Conservation (phyloP, 768 basidiomycete species). For the Xanthoconium stramineum region DNA sequence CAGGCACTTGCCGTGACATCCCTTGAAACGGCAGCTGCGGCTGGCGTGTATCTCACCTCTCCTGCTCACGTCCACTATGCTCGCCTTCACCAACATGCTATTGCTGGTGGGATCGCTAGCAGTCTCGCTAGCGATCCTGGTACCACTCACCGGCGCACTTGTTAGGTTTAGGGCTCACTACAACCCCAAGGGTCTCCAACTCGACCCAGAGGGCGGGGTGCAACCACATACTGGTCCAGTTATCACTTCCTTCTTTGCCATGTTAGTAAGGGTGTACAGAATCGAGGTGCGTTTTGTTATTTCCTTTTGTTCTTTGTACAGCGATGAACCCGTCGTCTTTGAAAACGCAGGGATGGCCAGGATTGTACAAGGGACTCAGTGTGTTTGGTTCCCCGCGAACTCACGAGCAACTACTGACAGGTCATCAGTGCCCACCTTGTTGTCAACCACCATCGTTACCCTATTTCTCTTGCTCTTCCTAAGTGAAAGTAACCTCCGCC, state of each 20-base stretch:
- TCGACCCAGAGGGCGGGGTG: conserved; percentile 75
- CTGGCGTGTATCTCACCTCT: background rate
- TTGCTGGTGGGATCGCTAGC: conserved; percentile 44
- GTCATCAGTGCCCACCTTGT: conserved; percentile 45
- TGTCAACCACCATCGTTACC: conserved; percentile 54
- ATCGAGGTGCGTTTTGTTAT: conserved; percentile 56
- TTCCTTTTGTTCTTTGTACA: background rate
- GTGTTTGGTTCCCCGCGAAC: conserved; percentile 16
- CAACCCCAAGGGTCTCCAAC: conserved; percentile 78
- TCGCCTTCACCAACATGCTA: conserved; percentile 37
- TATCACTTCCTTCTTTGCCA: conserved; percentile 71
- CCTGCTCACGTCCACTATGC: conserved; percentile 16
- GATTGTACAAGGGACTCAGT: conserved; percentile 81
- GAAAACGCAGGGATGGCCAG: conserved; percentile 53
- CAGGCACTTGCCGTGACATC: conserved; percentile 30
- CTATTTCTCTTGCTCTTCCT: conserved; percentile 55
- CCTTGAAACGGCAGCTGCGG: conserved; percentile 11
- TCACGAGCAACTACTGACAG: conserved; percentile 38
- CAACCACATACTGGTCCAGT: conserved; percentile 75
- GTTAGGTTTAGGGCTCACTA: conserved; percentile 82
- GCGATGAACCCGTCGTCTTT: background rate
- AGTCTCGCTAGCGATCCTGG: conserved; percentile 53
- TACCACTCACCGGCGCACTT: conserved; percentile 64
- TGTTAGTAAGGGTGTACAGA: conserved; percentile 66
- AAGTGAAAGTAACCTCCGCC: conserved; percentile 56